A percentile compares a stretch with the other conserved stretches of the same genome.
Conservation (phyloP, 2,329 filamentous ascomycete genomes). For the Trichoderma sp. region DNA sequence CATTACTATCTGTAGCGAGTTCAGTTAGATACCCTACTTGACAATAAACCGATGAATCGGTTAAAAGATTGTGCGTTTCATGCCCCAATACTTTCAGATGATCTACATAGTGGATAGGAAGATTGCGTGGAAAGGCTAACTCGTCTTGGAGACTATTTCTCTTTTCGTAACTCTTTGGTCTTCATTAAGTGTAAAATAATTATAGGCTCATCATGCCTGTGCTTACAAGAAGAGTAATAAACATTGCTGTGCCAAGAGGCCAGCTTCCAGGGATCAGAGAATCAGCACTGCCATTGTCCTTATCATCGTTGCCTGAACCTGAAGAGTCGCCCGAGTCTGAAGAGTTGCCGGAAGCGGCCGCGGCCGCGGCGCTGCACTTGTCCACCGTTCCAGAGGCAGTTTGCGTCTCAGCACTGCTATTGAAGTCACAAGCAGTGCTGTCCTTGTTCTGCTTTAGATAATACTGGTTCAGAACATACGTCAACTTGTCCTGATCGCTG, state of each 20-base stretch:
- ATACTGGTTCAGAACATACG: conserved; percentile 73
- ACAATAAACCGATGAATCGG: neutral
- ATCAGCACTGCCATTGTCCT: neutral
- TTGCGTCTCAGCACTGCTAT: conserved; percentile 43
- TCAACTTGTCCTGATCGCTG: conserved; percentile 67
- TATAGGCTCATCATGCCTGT: neutral
- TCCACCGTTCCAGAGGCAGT: neutral
- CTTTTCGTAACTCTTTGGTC: neutral
- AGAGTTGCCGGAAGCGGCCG: neutral
- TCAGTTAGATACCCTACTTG: neutral
- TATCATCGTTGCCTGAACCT: neutral
- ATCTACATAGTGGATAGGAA: neutral
- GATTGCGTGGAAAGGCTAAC: neutral
- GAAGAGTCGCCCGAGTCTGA: neutral
- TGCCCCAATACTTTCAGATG: neutral
- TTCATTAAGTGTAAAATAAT: neutral
- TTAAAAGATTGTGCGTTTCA: neutral
- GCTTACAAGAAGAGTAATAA: neutral
- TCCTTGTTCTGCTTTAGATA: conserved; percentile 59
- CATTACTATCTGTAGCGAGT: neutral
- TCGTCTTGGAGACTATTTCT: neutral
- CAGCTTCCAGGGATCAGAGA: neutral
- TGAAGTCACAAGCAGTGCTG: conserved; percentile 68
- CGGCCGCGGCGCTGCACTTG: neutral
- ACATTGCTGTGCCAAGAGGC: neutral